A percentile compares a stretch with the other conserved stretches of the same genome.
These are phyloP conservation scores for Acer yangbiense DNA, from an alignment of 345 rosid species.

Conservation along the genomic window DNA sequence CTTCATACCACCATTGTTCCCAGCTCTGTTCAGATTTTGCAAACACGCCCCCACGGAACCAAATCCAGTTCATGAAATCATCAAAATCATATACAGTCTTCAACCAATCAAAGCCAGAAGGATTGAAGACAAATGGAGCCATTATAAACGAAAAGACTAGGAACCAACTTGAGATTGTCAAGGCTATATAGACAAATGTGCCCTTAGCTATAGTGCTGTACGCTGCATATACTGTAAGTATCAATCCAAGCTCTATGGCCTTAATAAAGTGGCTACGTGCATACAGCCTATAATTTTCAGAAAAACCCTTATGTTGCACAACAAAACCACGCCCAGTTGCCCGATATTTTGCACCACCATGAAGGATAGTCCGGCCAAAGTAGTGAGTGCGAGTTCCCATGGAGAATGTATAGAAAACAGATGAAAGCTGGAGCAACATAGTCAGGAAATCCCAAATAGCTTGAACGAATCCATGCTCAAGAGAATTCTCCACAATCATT, in stretches of 20 bases:
- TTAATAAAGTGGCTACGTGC: slow-evolving; percentile 87
- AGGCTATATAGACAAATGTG: slow-evolving; percentile 74
- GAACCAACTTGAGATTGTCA: slow-evolving; percentile 93
- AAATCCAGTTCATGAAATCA: slow-evolving; percentile 90
- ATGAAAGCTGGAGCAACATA: slow-evolving; percentile 95
- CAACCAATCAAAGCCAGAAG: slow-evolving; percentile 97
- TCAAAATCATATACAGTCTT: slow-evolving; percentile 89
- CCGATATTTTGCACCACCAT: slow-evolving; percentile 97
- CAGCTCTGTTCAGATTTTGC: slow-evolving; percentile 91
- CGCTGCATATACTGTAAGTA: slow-evolving; percentile 77
- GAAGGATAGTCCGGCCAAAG: slow-evolving; percentile 95
- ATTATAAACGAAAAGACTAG: slow-evolving; percentile 77
- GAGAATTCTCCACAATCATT: slow-evolving; percentile 92
- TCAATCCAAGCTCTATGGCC: slow-evolving; percentile 84
- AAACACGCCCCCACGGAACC: slow-evolving; percentile 81
- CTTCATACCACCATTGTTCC: slow-evolving; percentile 96
- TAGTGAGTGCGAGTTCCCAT: slow-evolving; percentile 97
- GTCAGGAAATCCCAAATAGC: slow-evolving; percentile 95
- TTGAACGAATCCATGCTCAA: slow-evolving; percentile 93
- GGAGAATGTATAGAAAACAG: slow-evolving; percentile 92
- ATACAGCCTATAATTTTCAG: slow-evolving; percentile 83
- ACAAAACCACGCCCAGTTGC: slow-evolving; percentile 98
- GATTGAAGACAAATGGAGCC: slow-evolving; percentile 88
- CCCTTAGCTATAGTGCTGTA: slow-evolving; percentile 74
- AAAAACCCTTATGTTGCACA: slow-evolving; percentile 92